Base-by-base conservation (phyloP, 805 yeast species). In the Candida loeiensis region DNA sequence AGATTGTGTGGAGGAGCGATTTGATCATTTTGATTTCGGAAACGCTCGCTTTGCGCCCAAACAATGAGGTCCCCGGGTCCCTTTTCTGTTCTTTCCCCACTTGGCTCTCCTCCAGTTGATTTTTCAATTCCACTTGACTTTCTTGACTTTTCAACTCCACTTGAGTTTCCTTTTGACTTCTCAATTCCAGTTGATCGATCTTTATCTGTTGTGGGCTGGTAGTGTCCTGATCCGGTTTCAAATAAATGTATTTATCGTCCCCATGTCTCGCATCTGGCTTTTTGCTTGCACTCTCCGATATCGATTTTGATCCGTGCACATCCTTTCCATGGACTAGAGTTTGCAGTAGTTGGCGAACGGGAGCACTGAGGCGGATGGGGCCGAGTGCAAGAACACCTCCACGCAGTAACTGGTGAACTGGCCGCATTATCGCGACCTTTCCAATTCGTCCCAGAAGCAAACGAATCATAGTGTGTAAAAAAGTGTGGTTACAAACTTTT, bases 1-100 rank as follows among this genome's bases (percentile, higher is more conserved):
- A 87, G 12, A 87, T 73, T 42, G 88, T 87, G 12, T 75, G 66
- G 45, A 84, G 49, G 34, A 87, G 65, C 37, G 85, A 82, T 50
- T 69, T 72, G 42, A 87, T 62, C 59, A 87, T 87, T 45, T 74
- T 58, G 41, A 67, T 44, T 47, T 77, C 78, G 24, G 43, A 29
- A 33, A 29, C 35, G 11, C 30, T 14, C 25, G 26, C 29, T 24
- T 34, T 34, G 16, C 37, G 29, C 3, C 38, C 42, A 19, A 33
- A 39, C 4, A 33, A 24, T 14, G 21, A 17, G 18, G 31, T 14
- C 11, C 14, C 17, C 17, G 11, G 4, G 14, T 4, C 6, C 6
- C 24, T 21, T 21, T 21, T 21, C 8, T 6, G 6, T 21, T 21
- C 24, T 21, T 21, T 35, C 29, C 12, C n/a, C 37, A 11, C 17